A percentile compares a stretch with the other conserved stretches of the same genome.
These are phyloP conservation scores for Mortierella alpina DNA, from an alignment of 192 early-diverging fungal genomes.

Conservation along the genomic window DNA sequence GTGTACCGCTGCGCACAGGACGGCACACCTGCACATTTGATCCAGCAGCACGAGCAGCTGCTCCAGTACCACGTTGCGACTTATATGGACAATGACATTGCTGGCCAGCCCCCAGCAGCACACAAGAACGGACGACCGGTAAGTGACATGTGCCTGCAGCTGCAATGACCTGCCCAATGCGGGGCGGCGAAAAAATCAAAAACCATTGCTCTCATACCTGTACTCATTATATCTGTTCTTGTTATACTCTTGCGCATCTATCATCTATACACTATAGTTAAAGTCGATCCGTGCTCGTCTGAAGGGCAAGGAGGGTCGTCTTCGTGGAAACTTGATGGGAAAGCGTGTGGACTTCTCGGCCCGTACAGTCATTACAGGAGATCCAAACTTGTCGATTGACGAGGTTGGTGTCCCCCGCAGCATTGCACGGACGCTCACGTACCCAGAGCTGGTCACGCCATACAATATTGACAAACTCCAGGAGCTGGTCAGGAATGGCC, in stretches of 20 bases:
- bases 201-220: neutral
- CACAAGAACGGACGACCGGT: constrained; percentile 95
- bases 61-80: constrained; percentile 96
- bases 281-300: constrained; percentile 96
- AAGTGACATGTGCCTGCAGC: constrained; percentile 20
- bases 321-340: constrained; percentile 99
- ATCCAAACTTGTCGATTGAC: constrained; percentile 97
- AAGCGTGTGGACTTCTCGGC: constrained; percentile 99
- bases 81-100: constrained; percentile 97
- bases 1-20: constrained; percentile 85
- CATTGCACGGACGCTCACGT: constrained; percentile 97
- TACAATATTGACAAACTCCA: constrained; percentile 95
- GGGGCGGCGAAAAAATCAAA: too few species aligned
- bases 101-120: constrained; percentile 88
- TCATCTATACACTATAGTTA: constrained; percentile 54
- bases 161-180: too few species aligned
- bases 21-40: constrained; percentile 88
- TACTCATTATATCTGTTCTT: constrained; percentile 5
- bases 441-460: constrained; percentile 96
- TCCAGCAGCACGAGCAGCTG: constrained; percentile 88
- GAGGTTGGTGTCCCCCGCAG: constrained; percentile 97
- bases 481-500: constrained; percentile 89
- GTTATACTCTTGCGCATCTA: neutral
- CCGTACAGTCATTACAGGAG: constrained; percentile 98
- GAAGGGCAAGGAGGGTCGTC: constrained; percentile 99